phyloP scores from a whole-genome alignment of 2,329 filamentous ascomycete genomes.

The Trichophyton benhamiae region DNA sequence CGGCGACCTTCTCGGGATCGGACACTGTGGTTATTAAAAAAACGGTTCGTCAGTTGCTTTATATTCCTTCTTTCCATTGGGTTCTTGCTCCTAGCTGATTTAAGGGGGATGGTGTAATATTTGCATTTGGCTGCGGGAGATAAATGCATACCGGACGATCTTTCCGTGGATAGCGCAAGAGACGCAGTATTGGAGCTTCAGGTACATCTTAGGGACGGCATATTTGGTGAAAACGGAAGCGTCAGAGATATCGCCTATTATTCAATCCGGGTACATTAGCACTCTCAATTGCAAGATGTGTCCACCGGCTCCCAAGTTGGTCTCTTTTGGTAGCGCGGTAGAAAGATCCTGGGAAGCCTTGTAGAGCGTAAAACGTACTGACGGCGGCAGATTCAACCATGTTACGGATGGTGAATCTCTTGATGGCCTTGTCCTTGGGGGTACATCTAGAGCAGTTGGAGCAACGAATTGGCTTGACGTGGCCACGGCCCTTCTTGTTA shows the following conservation, averaged over 20 bases:
- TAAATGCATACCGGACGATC: conserved; percentile 84
- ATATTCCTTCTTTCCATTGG: neutral
- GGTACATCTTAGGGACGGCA: conserved; percentile 99
- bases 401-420: conserved; percentile 99
- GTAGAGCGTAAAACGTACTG: conserved; percentile 58
- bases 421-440: conserved; percentile 99
- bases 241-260: conserved; percentile 96
- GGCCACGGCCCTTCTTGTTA: conserved; percentile 99
- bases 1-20: conserved; percentile 92
- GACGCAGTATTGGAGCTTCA: conserved; percentile 99
- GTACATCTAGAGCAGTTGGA: conserved; percentile 82
- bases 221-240: conserved; percentile 99
- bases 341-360: neutral
- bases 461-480: conserved; percentile 98
- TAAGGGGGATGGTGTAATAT: neutral
- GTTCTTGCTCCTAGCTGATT: neutral
- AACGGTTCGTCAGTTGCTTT: neutral
- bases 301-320: neutral
- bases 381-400: conserved; percentile 99
- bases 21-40: conserved; percentile 51
- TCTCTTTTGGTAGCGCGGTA: neutral
- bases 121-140: neutral
- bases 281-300: neutral
- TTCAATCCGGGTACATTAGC: neutral
- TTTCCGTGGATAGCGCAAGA: conserved; percentile 99